These are phyloP conservation scores for Proliferodiscus dingleyae DNA, from an alignment of 2,329 filamentous ascomycete species.

Conservation along the genomic window DNA sequence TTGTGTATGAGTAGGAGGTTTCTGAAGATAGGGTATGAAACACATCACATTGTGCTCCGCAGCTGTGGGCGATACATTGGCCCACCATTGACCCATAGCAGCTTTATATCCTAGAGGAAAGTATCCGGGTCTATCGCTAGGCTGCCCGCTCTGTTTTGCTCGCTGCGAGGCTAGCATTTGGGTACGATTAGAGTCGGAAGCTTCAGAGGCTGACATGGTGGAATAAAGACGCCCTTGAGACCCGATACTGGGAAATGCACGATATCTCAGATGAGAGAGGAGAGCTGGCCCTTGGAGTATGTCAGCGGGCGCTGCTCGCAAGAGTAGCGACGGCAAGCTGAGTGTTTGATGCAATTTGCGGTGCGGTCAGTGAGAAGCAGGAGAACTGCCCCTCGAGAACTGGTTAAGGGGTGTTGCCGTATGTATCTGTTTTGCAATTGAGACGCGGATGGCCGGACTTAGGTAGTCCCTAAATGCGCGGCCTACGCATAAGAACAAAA, in stretches of 20 bases:
- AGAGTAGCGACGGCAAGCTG: conserved; percentile 29
- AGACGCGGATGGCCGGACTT: conserved; percentile 17
- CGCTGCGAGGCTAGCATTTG: conserved; percentile 46
- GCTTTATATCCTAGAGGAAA: conserved; percentile 93
- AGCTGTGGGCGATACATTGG: conserved; percentile 70
- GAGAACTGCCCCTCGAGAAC: conserved; percentile 18
- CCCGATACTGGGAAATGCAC: conserved; percentile 25
- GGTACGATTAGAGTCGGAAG: conserved; percentile 28
- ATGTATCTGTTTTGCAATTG: conserved; percentile 7
- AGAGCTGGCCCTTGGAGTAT: conserved; percentile 25
- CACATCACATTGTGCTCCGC: conserved; percentile 87
- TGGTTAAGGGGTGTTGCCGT: not conserved
- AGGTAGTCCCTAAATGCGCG: conserved; percentile 7
- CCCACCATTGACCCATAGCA: conserved; percentile 93
- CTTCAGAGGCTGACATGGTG: conserved; percentile 29
- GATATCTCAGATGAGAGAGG: conserved; percentile 21
- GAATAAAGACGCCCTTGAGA: conserved; percentile 23
- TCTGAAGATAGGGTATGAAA: conserved; percentile 76
- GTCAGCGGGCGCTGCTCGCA: conserved; percentile 28
- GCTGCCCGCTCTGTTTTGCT: conserved; percentile 33
- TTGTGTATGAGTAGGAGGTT: conserved; percentile 51
- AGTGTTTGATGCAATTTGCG: conserved; percentile 33
- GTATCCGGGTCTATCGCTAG: conserved; percentile 37
- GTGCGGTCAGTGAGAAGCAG: conserved; percentile 20
- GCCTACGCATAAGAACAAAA: not conserved